Evolutionary conservation across 352 stramenopile genomes (phyloP).

Genomic region (Phytophthora pini): DNA sequence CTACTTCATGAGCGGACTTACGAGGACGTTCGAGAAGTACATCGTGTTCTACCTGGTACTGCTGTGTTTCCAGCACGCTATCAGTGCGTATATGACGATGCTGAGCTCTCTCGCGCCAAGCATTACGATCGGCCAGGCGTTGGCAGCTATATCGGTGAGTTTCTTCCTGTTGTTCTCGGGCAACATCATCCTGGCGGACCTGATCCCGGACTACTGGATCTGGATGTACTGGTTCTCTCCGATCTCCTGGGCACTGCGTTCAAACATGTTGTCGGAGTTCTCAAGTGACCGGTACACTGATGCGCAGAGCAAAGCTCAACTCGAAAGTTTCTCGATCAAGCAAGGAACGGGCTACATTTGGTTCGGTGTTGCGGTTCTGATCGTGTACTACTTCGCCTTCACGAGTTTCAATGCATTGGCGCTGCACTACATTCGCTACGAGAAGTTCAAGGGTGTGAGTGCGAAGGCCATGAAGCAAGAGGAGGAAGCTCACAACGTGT

Average conservation of each 20-base stretch:
- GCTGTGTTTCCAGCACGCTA: constrained; percentile 66
- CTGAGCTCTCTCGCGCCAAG: constrained; percentile 44
- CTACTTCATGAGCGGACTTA: constrained; percentile 80
- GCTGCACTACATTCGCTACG: constrained; percentile 53
- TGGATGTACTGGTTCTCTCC: constrained; percentile 53
- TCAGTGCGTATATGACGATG: constrained; percentile 55
- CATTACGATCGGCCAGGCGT: constrained; percentile 47
- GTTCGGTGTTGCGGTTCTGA: constrained; percentile 39
- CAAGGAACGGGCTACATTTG: constrained; percentile 44
- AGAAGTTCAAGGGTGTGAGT: constrained; percentile 35
- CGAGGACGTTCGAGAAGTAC: constrained; percentile 55
- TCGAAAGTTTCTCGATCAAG: constrained; percentile 46
- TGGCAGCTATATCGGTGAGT: constrained; percentile 45
- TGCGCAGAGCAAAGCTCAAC: constrained; percentile 7
- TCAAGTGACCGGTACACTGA: constrained; percentile 27
- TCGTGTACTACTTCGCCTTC: constrained; percentile 54
- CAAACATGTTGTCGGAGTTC: constrained; percentile 56
- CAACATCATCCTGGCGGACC: constrained; percentile 57
- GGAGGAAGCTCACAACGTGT: constrained; percentile 30
- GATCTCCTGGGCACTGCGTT: constrained; percentile 48
- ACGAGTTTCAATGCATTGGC: constrained; percentile 43
- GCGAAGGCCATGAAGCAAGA: constrained; percentile 25
- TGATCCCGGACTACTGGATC: constrained; percentile 52
- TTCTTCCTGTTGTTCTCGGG: constrained; percentile 67
- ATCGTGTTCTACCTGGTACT: constrained; percentile 76